Percentiles rank a stretch among this genome's conserved stretches.
phyloP scores from a whole-genome alignment of 345 rosid species.

The Hibiscus tridactylites region DNA sequence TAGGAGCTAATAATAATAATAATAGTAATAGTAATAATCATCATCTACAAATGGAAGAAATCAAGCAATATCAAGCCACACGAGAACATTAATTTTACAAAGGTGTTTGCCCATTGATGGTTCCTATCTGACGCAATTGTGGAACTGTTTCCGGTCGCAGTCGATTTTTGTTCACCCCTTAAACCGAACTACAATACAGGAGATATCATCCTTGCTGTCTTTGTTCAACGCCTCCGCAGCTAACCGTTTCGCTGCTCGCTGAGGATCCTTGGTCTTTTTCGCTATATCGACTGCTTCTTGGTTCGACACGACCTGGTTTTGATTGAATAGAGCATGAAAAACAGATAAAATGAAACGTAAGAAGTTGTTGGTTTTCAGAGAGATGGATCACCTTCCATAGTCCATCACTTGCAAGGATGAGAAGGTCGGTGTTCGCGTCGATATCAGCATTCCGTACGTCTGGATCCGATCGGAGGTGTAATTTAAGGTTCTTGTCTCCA shows the following conservation, averaged over 20 bases:
- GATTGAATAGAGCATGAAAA: not conserved
- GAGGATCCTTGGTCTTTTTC: conserved; percentile 42
- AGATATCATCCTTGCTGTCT: conserved; percentile 59
- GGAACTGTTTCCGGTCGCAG: not conserved
- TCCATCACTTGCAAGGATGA: conserved; percentile 70
- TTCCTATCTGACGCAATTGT: not conserved
- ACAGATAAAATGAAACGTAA: not conserved
- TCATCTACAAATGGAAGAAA: too few species aligned
- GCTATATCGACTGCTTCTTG: conserved; percentile 55
- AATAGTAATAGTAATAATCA: too few species aligned
- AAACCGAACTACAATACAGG: conserved; percentile 58
- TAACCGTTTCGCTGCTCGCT: conserved; percentile 43
- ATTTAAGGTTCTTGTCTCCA: conserved; percentile 65
- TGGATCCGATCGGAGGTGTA: conserved; percentile 67
- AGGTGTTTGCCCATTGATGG: not conserved
- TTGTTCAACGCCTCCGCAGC: conserved; percentile 37
- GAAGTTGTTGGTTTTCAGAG: not conserved
- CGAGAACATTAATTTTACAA: too few species aligned
- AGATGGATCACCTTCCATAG: conserved; percentile 49
- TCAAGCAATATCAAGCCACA: too few species aligned
- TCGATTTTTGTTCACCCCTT: not conserved
- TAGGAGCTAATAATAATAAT: too few species aligned
- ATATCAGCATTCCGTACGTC: conserved; percentile 32
- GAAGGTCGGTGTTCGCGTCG: conserved; percentile 37
- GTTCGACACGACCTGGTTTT: conserved; percentile 46